Percentiles rank a stretch among this genome's conserved stretches.
These are phyloP conservation scores for Shiraia bambusicola DNA, from an alignment of 2,329 filamentous ascomycete genomes.

Conservation along the genomic window DNA sequence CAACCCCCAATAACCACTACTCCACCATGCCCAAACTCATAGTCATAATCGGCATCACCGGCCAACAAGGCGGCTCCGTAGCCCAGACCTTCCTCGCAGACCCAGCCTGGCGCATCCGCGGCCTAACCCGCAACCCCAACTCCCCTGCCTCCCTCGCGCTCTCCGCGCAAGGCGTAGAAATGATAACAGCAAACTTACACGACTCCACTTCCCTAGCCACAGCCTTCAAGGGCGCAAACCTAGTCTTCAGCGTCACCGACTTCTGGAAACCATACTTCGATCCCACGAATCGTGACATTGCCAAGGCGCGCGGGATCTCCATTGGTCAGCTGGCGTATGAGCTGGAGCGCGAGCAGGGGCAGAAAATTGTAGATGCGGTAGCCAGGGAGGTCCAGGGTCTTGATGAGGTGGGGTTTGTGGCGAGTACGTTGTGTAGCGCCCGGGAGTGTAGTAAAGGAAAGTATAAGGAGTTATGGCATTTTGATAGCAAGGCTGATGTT, in stretches of 20 bases:
- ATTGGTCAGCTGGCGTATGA: slow-evolving; percentile 26
- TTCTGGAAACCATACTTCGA: slow-evolving; percentile 26
- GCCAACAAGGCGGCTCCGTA: slow-evolving; percentile 30
- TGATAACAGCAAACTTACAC: slow-evolving; percentile 28
- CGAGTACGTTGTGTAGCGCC: slow-evolving; percentile 23
- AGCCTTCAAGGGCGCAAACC: slow-evolving; percentile 43
- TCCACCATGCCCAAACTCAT: slow-evolving; percentile 28
- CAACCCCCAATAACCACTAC: slow-evolving; percentile 1
- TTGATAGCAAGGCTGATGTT: slow-evolving; percentile 31
- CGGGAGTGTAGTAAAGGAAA: slow-evolving; percentile 27
- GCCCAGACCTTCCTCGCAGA: slow-evolving; percentile 43
- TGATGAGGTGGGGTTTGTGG: slow-evolving; percentile 23
- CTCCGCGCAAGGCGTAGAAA: slow-evolving; percentile 39
- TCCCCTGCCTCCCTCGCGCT: slow-evolving; percentile 21
- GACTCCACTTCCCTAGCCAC: slow-evolving; percentile 24
- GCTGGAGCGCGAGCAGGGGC: slow-evolving; percentile 28
- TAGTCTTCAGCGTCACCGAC: slow-evolving; percentile 46
- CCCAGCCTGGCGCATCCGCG: slow-evolving; percentile 52
- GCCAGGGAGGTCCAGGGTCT: slow-evolving; percentile 18
- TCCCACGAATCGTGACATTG: slow-evolving; percentile 15
- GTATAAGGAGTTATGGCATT: slow-evolving; percentile 27
- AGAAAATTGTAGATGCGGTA: slow-evolving; percentile 33
- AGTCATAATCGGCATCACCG: slow-evolving; percentile 29
- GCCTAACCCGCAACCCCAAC: slow-evolving; percentile 47
- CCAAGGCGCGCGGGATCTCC: slow-evolving; percentile 16